Evolutionary conservation across 2,329 filamentous ascomycete genomes (phyloP), one percentile per base, ranked within the genome.

Genomic region (Aspergillus bombycis): DNA sequence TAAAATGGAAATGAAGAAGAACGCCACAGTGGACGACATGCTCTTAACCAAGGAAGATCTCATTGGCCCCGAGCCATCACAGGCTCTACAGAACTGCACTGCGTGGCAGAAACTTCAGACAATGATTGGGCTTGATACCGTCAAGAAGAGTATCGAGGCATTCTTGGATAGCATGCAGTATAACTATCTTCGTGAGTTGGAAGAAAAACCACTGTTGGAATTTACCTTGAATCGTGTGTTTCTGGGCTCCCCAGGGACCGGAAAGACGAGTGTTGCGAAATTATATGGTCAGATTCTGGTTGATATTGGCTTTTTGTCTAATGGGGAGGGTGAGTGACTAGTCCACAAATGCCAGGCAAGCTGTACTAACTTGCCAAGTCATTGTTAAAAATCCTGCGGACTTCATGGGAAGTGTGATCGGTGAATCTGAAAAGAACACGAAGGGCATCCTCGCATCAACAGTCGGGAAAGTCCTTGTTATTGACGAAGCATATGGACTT

Each of bases 401-500:
- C 68, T 94, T 94, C 69, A 79, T 93, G 1, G 90, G 90, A 0
- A 77, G 75, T 10, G 80, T 72, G 0, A 65, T 94, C 0, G 91
- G 91, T 0, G 79, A 84, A 1, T 93, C 91, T 0, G 91, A 94
- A 73, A 80, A 83, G 2, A 86, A 88, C 38, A 94, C 91, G 0
- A 94, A 92, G 67, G 88, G 81, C 0, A 93, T 94, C 8, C 80
- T 94, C 0, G 86, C 85, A 0, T 79, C 87, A 0, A 88, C 89
- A 0, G 67, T 84, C 0, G 91, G 92, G 0, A 94, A 94, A 67
- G 90, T 94, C 0, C 82, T 94, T 0, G 86, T 94, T 16, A 93
- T 94, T 3, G 91, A 94, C 65, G 91, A 95, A 71, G 91, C 91
- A 0, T 94, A 94, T 66, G 87, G 88, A 38, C 80, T 94, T 0